phyloP scores from a whole-genome alignment of 177 flowering plant genomes.

The Vitis hybrid region DNA sequence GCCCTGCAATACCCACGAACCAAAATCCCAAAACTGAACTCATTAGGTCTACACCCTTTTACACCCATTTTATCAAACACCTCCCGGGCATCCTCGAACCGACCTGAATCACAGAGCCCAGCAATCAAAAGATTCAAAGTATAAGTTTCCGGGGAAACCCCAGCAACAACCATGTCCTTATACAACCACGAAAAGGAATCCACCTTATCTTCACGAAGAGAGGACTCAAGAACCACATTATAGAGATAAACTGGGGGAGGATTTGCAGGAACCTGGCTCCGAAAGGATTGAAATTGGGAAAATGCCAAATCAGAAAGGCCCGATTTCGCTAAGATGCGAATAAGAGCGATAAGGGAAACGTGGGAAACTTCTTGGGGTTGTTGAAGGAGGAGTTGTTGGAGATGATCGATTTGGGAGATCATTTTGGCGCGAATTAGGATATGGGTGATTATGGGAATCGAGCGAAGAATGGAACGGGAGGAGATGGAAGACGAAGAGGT shows the following conservation, averaged over 20 bases:
- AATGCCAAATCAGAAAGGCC: constrained; percentile 52
- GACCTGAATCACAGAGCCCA: constrained; percentile 63
- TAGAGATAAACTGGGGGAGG: constrained; percentile 58
- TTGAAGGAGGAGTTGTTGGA: constrained; percentile 47
- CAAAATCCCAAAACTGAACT: constrained; percentile 80
- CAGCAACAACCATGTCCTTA: constrained; percentile 61
- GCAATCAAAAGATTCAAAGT: constrained; percentile 74
- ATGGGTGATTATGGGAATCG: constrained; percentile 50
- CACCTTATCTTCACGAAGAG: constrained; percentile 30
- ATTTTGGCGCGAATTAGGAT: constrained; percentile 59
- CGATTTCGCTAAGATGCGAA: constrained; percentile 36
- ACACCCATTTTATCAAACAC: constrained; percentile 83
- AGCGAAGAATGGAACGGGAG: constrained; percentile 14
- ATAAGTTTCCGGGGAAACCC: constrained; percentile 65
- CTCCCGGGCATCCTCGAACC: constrained; percentile 59
- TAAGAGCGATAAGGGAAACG: constrained; percentile 30
- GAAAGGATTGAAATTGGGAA: constrained; percentile 56
- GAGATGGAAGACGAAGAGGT: constrained; percentile 24
- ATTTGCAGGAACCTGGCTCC: constrained; percentile 42
- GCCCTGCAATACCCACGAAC: constrained; percentile 76
- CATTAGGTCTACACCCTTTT: constrained; percentile 80
- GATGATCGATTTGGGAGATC: constrained; percentile 47
- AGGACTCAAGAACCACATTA: constrained; percentile 56
- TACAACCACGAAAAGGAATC: constrained; percentile 59
- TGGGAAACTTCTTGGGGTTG: constrained; percentile 22